Base-by-base conservation (phyloP, 1,284 basidiomycete species). In the Ceratobasidium sp. region DNA sequence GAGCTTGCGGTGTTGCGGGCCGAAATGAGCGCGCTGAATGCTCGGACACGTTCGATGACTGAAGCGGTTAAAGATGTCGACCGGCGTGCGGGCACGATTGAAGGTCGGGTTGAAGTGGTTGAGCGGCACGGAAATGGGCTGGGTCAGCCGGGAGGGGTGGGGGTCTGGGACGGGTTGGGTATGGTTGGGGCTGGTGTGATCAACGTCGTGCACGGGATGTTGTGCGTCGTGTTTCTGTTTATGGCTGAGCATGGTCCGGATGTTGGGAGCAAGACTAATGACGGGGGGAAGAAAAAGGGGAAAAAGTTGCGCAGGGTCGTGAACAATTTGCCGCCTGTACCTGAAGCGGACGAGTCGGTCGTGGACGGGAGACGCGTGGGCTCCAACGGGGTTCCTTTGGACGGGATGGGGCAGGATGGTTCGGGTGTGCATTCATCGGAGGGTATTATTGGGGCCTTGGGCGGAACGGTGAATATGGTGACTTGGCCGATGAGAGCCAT, bases 151-250 rank as follows among this genome's bases (percentile, higher is more conserved):
- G 53, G 27, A 31, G n/a, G n/a, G n/a, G 53, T 56, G 2, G 56
- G 56, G 1, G 37, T 59, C 5, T 59, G 56, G 56, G 34, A 59
- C 22, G 56, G 56, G n/a, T 16, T 59, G 37, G 56, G 56, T 6
- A 59, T 59, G 65, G n/a, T 39, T 22, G 65, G 65, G 37, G 49
- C 43, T 43, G 65, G 51, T 41, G 37, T 69, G 65, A 54, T 56
- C 19, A 53, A 39, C 34, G 24, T 61, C 34, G 53, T 71, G 37
- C 53, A 58, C 24, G 54, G 66, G 2, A 13, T 56, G 9, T 7
- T 72, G 46, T 72, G 69, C 29, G 43, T 31, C 27, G n/a, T 53
- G n/a, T 72, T 72, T 39, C 69, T 58, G 46, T 72, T 72, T 39
- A 72, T 62, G 56, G 58, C 62, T 6, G 48, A 46, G n/a, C 41